Evolutionary conservation across 1,284 basidiomycete species (phyloP).

Genomic region (Agroathelia rolfsii): DNA sequence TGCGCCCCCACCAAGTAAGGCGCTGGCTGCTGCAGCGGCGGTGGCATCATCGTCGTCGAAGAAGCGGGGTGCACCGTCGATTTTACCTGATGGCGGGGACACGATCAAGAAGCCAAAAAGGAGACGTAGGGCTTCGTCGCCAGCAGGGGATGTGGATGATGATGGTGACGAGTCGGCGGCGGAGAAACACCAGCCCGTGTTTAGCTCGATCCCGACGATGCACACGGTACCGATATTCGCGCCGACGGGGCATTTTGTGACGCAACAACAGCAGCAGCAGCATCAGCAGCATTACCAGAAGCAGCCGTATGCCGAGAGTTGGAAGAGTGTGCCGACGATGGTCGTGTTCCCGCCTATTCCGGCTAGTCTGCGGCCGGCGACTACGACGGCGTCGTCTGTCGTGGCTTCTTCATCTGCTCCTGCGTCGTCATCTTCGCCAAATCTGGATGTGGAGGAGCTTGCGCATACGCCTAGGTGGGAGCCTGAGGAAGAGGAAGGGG

Average conservation of each 20-base stretch:
- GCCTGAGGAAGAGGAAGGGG: slow-evolving; percentile 10
- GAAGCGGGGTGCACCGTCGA: no score
- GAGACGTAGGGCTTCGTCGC: slow-evolving; percentile 15
- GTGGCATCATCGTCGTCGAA: slow-evolving; percentile 21
- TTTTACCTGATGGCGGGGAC: slow-evolving; percentile 22
- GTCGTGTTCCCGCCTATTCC: slow-evolving; percentile 57
- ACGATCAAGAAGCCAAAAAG: slow-evolving; percentile 44
- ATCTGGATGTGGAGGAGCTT: slow-evolving; percentile 13
- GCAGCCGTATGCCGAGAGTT: slow-evolving; percentile 59
- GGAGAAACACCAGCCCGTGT: slow-evolving; percentile 14
- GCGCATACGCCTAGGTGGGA: slow-evolving; percentile 5
- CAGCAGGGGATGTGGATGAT: slow-evolving; percentile 18
- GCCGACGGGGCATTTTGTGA: slow-evolving; percentile 38
- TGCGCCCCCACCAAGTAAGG: slow-evolving; percentile 26
- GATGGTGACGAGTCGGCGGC: slow-evolving; percentile 2
- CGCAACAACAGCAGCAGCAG: no score
- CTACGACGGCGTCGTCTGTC: slow-evolving; percentile 13
- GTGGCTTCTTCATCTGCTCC: slow-evolving; percentile 23
- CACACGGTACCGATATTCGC: slow-evolving; percentile 44
- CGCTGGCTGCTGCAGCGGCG: slow-evolving; percentile 24
- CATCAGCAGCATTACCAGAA: slow-evolving; percentile 58
- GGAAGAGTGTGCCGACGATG: slow-evolving; percentile 40
- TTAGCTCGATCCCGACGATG: slow-evolving; percentile 25
- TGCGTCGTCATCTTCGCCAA: slow-evolving; percentile 16
- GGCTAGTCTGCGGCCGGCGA: slow-evolving; percentile 27